Base-by-base conservation (phyloP, 495 filamentous ascomycete species). In the Bryoglossum gracile region DNA sequence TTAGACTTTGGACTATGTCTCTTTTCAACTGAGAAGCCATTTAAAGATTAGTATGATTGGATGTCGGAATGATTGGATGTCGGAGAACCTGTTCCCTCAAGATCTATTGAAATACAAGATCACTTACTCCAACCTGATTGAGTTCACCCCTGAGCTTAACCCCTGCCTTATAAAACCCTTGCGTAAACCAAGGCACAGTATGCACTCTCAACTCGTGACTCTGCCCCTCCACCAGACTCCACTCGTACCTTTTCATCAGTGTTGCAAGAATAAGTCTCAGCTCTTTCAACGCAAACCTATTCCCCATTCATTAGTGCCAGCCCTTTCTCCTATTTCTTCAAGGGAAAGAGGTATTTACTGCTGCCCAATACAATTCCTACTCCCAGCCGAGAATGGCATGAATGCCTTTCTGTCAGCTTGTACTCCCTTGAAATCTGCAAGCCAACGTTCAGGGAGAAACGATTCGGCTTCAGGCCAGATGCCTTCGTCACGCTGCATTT, bases 351-450 rank as follows among this genome's bases (percentile, higher is more conserved):
- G 11, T 8, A 46, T 17, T 70, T 66, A 70, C 73, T 51, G 63
- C 65, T 13, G 53, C 2, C 74, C 73, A 10, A 76, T 60, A 52
- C 74, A 78, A 32, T 72, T 71, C 0, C 70, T 63, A 0, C 69
- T 64, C 1, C 74, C 74, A 24, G 67, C 50, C 0, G 70, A 75
- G 47, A 76, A 75, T 3, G 73, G 67, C 34, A 71, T 62, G 5
- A 71, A 50, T 13, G 56, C 66, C 4, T 62, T 59, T 22, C 59
- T 56, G 18, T 63, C 58, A 37, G 68, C 66, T 1, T 49, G 28
- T 4, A 43, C 57, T 45, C 64, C 72, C 21, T 51, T 50, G 3
- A 48, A 40, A 32, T 66, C 63, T 2, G 42, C 48, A 10, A 71
- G 48, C 65, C 66, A 72, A 11, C 69, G 56, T 43, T 72, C 68